A percentile compares a stretch with the other conserved stretches of the same genome.
phyloP scores from a whole-genome alignment of 176 grass and related monocot genomes.

The Thinopyrum elongatum region DNA sequence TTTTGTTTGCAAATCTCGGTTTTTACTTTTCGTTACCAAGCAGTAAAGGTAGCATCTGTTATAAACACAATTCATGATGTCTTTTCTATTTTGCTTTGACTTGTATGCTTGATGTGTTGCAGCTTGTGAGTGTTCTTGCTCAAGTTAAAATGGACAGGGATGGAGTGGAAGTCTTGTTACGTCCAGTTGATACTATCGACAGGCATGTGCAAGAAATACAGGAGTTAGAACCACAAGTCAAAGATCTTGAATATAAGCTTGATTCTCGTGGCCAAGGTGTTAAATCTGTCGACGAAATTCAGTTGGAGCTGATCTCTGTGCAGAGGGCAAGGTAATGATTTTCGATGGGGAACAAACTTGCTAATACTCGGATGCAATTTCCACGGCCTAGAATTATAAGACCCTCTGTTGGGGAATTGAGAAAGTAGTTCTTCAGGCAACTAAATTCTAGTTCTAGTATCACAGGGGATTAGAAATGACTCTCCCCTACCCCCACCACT shows the following conservation, averaged over 20 bases:
- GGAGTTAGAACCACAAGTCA: conserved; percentile 47
- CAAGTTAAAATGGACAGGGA: conserved; percentile 83
- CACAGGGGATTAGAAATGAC: not conserved
- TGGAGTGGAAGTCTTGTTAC: conserved; percentile 59
- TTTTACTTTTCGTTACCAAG: conserved; percentile 10
- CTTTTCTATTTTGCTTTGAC: conserved; percentile 1
- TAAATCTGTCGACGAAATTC: conserved; percentile 79
- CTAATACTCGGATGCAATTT: not conserved
- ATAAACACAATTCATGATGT: not conserved
- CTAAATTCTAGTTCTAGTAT: not conserved
- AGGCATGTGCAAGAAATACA: conserved; percentile 58
- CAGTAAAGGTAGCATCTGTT: not conserved
- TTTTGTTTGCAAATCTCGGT: not conserved
- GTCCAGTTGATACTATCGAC: conserved; percentile 53
- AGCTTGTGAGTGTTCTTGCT: conserved; percentile 81
- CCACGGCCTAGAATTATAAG: not conserved
- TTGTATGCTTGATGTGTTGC: conserved; percentile 32
- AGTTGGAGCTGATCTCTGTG: conserved; percentile 63
- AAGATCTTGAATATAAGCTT: conserved; percentile 75
- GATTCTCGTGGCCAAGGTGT: conserved; percentile 85
- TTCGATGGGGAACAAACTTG: not conserved
- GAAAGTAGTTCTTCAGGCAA: conserved; percentile 1
- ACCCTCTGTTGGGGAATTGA: not conserved
- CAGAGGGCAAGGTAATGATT: conserved; percentile 74
- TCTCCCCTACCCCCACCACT: not conserved